These are phyloP conservation scores for Globisporangium orthogonon DNA, from an alignment of 352 stramenopile species.

Conservation along the genomic window DNA sequence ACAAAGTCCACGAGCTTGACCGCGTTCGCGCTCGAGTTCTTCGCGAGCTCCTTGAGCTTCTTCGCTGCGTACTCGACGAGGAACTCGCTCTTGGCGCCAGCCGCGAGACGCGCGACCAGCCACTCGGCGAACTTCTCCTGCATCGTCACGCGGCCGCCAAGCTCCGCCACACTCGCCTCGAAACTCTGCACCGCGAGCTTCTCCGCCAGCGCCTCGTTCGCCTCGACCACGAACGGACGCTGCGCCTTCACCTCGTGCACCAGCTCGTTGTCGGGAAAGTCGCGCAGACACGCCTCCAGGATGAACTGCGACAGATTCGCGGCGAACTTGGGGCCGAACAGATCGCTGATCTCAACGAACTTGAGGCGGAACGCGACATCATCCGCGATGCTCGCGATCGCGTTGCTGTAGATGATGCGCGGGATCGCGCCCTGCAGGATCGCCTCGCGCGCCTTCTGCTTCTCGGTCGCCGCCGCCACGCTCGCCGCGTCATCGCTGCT, in stretches of 20 bases:
- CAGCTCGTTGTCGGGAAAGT: conserved; percentile 49
- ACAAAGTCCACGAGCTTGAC: conserved; percentile 68
- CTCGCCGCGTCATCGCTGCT: conserved; percentile 16
- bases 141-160: conserved; percentile 35
- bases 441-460: conserved; percentile 53
- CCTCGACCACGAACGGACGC: conserved; percentile 35
- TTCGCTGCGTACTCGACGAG: conserved; percentile 46
- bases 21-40: conserved; percentile 20
- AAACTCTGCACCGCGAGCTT: conserved; percentile 42
- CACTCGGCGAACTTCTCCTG: conserved; percentile 62
- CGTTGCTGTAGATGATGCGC: conserved; percentile 78
- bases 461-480: conserved; percentile 26
- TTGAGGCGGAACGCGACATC: conserved; percentile 66
- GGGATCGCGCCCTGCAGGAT: conserved; percentile 81
- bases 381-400: conserved; percentile 45
- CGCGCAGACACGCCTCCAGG: conserved; percentile 45
- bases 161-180: conserved; percentile 40
- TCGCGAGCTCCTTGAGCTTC: conserved; percentile 48
- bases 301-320: conserved; percentile 66
- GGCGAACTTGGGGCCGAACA: conserved; percentile 58
- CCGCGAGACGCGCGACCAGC: conserved; percentile 49
- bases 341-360: conserved; percentile 73
- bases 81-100: conserved; percentile 27
- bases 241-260: conserved; percentile 50
- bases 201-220: conserved; percentile 35